Conservation (phyloP, 202 grass and related monocot genomes). For the Setaria viridis region DNA sequence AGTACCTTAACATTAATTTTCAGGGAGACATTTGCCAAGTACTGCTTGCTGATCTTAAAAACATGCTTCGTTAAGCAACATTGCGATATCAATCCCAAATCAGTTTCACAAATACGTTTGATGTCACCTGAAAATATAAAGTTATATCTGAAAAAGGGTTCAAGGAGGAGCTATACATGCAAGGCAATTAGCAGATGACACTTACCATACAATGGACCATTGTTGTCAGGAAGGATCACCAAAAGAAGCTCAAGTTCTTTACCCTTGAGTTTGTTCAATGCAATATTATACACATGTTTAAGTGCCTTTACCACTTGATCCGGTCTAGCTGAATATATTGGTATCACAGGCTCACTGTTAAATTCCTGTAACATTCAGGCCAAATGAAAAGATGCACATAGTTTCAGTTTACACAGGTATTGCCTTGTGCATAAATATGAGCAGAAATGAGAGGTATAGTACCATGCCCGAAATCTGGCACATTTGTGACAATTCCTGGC, state of each 20-base stretch:
- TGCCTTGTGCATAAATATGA: background rate
- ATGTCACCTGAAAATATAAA: constrained; percentile 77
- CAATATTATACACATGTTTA: constrained; percentile 84
- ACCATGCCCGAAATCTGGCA: constrained; percentile 98
- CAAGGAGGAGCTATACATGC: background rate
- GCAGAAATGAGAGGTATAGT: constrained; percentile 47
- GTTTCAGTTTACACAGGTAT: constrained; percentile 15
- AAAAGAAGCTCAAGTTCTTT: constrained; percentile 98
- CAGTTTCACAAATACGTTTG: constrained; percentile 97
- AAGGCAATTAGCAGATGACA: constrained; percentile 26
- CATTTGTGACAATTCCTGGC: constrained; percentile 94
- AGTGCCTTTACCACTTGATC: constrained; percentile 93
- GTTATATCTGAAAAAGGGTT: constrained; percentile 6
- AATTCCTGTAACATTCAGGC: constrained; percentile 67
- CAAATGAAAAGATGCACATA: constrained; percentile 11
- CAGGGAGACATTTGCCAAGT: constrained; percentile 95
- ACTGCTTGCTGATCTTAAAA: constrained; percentile 98
- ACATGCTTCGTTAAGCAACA: constrained; percentile 99
- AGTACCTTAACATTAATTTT: constrained; percentile 99
- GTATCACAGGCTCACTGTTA: constrained; percentile 83
- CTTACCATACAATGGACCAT: constrained; percentile 89
- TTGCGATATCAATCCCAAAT: constrained; percentile 93
- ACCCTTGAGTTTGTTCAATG: constrained; percentile 81
- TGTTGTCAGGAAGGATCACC: constrained; percentile 95
- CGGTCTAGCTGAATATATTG: constrained; percentile 87